These are phyloP conservation scores for Eucalyptus erythrocorys DNA, from an alignment of 345 rosid species.

Conservation along the genomic window DNA sequence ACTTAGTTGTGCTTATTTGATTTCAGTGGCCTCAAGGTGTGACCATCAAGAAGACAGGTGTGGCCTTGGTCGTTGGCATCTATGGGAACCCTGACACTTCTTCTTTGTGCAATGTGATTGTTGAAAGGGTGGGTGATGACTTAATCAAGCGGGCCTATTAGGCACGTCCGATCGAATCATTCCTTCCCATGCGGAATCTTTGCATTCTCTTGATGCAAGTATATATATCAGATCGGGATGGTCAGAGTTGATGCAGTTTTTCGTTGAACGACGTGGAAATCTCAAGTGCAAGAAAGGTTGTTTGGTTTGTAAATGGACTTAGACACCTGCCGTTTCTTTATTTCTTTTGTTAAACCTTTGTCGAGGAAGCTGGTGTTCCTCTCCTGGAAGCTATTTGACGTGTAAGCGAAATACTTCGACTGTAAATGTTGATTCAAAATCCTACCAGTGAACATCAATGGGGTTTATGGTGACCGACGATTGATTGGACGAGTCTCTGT, in stretches of 20 bases:
- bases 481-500: neutral
- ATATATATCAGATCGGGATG: neutral
- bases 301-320: neutral
- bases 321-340: neutral
- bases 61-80: neutral
- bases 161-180: neutral
- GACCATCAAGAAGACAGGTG: neutral
- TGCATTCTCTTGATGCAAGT: neutral
- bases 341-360: neutral
- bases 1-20: neutral
- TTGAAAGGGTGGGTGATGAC: neutral
- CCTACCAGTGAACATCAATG: neutral
- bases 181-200: neutral
- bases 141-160: neutral
- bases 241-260: neutral
- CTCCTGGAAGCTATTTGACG: neutral
- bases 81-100: fast-evolving
- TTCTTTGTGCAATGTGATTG: neutral
- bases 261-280: neutral
- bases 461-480: neutral
- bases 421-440: neutral
- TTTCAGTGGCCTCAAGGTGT: neutral
- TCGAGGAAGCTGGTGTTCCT: neutral
- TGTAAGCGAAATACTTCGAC: neutral
- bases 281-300: neutral